Percentiles rank a stretch among this genome's conserved stretches.
Evolutionary conservation across 768 basidiomycete genomes (phyloP).

Genomic region (Serendipita vermifera): DNA sequence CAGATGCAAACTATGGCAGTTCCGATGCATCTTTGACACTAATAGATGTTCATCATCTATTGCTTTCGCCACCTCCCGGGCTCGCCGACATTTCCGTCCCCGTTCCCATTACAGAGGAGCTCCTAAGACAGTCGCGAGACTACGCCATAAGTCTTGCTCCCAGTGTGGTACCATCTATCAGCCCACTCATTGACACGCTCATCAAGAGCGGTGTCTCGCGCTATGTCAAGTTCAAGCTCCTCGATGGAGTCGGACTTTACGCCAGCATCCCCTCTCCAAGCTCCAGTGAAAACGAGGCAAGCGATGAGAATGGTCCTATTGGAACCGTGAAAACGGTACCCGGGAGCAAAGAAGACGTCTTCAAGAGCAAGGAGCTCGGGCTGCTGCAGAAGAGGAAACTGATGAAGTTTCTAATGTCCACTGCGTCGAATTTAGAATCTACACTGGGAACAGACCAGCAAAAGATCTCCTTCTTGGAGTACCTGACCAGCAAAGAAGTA

Average conservation of each 20-base stretch:
- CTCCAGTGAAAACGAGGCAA: neutral
- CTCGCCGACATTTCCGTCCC: constrained; percentile 37
- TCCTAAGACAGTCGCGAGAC: constrained; percentile 49
- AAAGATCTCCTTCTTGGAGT: constrained; percentile 44
- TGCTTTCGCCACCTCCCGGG: constrained; percentile 20
- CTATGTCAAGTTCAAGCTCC: constrained; percentile 80
- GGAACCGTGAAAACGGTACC: constrained; percentile 52
- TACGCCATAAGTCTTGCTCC: constrained; percentile 84
- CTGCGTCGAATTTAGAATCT: neutral
- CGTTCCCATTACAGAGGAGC: constrained; percentile 16
- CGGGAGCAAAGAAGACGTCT: constrained; percentile 82
- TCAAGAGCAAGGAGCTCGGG: constrained; percentile 65
- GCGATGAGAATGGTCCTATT: neutral
- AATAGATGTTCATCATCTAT: constrained; percentile 43
- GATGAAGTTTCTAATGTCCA: constrained; percentile 76
- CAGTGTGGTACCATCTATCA: constrained; percentile 63
- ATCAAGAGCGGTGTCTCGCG: constrained; percentile 73
- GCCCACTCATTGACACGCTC: constrained; percentile 65
- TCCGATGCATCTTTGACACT: constrained; percentile 69
- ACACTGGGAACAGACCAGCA: constrained; percentile 42
- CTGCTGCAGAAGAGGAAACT: constrained; percentile 78
- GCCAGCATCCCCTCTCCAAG: constrained; percentile 20
- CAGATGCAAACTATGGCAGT: constrained; percentile 73
- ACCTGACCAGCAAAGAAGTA: constrained; percentile 47
- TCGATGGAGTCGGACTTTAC: constrained; percentile 57